Evolutionary conservation across 306 rosid genomes (phyloP).

Genomic region (Quercus gilva): DNA sequence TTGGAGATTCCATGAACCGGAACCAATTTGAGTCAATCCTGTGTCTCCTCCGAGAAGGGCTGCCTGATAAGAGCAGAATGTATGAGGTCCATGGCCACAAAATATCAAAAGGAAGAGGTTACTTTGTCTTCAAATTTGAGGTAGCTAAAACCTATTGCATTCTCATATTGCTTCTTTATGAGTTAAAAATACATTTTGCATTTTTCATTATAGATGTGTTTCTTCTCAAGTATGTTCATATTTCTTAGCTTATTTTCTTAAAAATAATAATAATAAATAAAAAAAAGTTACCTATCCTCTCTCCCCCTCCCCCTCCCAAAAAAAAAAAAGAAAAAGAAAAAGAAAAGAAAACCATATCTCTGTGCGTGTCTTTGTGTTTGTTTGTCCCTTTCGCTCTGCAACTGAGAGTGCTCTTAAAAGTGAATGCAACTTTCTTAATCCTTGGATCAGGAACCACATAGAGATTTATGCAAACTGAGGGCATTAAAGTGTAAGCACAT

Average conservation of each 20-base stretch:
- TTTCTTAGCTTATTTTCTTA: background rate
- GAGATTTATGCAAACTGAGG: background rate
- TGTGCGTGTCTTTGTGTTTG: background rate
- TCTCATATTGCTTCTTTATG: background rate
- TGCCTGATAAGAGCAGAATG: conserved; percentile 81
- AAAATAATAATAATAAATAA: too few relatives aligned
- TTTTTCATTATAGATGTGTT: background rate
- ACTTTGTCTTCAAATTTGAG: conserved; percentile 75
- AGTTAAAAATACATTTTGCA: background rate
- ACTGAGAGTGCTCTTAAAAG: background rate
- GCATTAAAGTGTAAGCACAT: background rate
- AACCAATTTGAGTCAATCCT: conserved; percentile 94
- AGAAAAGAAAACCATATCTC: background rate
- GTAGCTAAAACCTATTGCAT: conserved; percentile 28
- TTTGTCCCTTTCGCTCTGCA: background rate
- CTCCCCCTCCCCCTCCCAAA: too few relatives aligned
- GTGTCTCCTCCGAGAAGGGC: conserved; percentile 78
- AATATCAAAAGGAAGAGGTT: conserved; percentile 92
- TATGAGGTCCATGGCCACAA: conserved; percentile 74
- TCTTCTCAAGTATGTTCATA: background rate
- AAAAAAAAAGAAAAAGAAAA: background rate
- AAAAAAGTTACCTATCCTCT: too few relatives aligned
- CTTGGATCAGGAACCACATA: background rate
- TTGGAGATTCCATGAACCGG: conserved; percentile 95
- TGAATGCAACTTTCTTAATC: background rate